Percentiles rank a stretch among this genome's conserved stretches.
phyloP scores from a whole-genome alignment of 345 rosid species.

The Pugionium cornutum region DNA sequence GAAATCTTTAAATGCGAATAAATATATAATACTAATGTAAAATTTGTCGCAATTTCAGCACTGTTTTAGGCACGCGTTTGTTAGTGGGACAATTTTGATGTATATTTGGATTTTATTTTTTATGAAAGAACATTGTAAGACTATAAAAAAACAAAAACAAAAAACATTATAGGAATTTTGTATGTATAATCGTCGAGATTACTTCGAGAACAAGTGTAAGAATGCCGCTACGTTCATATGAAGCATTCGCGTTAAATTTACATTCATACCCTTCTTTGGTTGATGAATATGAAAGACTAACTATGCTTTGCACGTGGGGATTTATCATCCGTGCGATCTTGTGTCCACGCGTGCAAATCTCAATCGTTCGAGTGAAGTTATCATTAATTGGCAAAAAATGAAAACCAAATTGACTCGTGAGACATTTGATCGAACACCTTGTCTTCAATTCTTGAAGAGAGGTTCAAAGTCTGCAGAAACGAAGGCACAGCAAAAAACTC shows the following conservation, averaged over 20 bases:
- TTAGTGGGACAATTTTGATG: too few species aligned
- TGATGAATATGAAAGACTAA: too few species aligned
- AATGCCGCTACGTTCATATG: constrained; percentile 32
- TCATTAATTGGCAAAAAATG: background rate
- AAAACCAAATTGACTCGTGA: background rate
- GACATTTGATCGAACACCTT: constrained; percentile 35
- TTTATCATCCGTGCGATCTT: too few species aligned
- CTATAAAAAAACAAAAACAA: too few species aligned
- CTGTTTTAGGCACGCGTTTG: too few species aligned
- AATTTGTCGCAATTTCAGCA: too few species aligned
- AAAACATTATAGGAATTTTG: too few species aligned
- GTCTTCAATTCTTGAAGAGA: constrained; percentile 3
- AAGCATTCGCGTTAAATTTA: constrained; percentile 25
- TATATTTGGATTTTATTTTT: background rate
- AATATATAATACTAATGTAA: too few species aligned
- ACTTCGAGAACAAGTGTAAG: constrained; percentile 28
- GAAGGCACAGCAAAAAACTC: too few species aligned
- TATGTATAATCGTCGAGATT: background rate
- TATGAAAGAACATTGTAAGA: background rate
- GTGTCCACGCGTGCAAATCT: too few species aligned
- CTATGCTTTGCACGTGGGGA: too few species aligned
- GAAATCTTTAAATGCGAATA: constrained; percentile 6
- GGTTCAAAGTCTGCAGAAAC: constrained; percentile 15
- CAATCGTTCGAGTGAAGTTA: too few species aligned
- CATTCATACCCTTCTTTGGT: constrained; percentile 3